Evolutionary conservation across 805 yeast genomes (phyloP), one percentile per base, ranked within the genome.

Genomic region (Cyberlindnera samutprakarnensis): DNA sequence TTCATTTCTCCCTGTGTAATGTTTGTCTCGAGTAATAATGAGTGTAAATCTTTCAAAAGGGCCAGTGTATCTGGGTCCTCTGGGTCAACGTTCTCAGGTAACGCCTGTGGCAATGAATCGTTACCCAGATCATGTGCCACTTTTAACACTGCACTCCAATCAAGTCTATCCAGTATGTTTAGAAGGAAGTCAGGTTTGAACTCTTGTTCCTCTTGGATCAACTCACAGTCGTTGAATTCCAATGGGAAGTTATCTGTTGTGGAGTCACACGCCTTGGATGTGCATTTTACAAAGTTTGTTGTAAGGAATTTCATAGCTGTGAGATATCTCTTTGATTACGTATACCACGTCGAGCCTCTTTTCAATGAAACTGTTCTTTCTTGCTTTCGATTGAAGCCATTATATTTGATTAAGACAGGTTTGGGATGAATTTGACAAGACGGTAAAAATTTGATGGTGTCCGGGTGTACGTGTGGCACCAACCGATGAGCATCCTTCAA

Each of bases 231-330:
- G 70, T 67, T 56, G 53, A 70, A 90, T 38, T 67, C 66, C 35
- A 92, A 68, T 2, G 98, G 98, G 53, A 87, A 92, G 14, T 94
- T 75, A 6, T 75, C 73, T 11, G 72, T 70, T 6, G 90, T 70
- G 11, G 75, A 61, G 27, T 79, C 86, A 53, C 98, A 92, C 2
- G 76, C 49, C 50, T 80, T 78, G 39, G 86, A 82, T 1, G 97
- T 87, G 59, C 98, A 92, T 54, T 81, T 86, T 41, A 92, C 94
- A 59, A 92, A 92, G 59, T 92, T 92, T 10, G 96, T 84, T n/a
- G 98, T 90, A 18, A 92, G 64, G 49, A 90, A 76, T 62, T 92
- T 90, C 98, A 90, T 90, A 23, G 13, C 16, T 19, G n/a, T n/a
- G n/a, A n/a, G 25, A 12, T 23, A 3, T 22, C 6, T 17, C 7